Conservation (phyloP, 495 filamentous ascomycete species). For the Lepraria neglecta region DNA sequence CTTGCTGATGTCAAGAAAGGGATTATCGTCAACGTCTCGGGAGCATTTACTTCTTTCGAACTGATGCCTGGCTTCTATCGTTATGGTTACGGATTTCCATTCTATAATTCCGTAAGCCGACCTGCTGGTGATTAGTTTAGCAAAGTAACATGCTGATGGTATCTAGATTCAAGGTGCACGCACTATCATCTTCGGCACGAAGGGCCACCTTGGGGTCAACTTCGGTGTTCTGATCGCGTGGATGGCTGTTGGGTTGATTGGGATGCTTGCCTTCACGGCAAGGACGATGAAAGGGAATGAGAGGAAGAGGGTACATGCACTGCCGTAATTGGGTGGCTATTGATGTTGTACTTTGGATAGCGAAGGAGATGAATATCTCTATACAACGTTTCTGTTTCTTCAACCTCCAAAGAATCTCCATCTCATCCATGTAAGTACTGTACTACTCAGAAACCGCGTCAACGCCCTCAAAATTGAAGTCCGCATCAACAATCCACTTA, state of each 20-base stretch:
- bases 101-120: constrained; percentile 3
- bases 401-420: too few relatives aligned
- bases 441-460: not conserved
- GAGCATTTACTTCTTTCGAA: not conserved
- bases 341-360: too few relatives aligned
- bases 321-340: not conserved
- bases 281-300: not conserved
- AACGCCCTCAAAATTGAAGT: not conserved
- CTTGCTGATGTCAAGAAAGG: not conserved
- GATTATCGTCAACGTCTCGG: not conserved
- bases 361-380: too few relatives aligned
- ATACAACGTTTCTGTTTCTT: too few relatives aligned
- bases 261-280: not conserved
- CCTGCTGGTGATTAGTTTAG: not conserved
- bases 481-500: not conserved
- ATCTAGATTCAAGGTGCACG: not conserved
- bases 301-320: constrained; percentile 1
- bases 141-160: not conserved
- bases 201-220: not conserved
- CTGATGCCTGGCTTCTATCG: not conserved
- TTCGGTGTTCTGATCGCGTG: not conserved
- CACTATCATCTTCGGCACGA: not conserved
- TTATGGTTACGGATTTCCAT: not conserved
- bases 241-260: constrained; percentile 2
- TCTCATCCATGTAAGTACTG: not conserved